phyloP scores from a whole-genome alignment of 2,329 filamentous ascomycete species.

The Penicillium sp. region DNA sequence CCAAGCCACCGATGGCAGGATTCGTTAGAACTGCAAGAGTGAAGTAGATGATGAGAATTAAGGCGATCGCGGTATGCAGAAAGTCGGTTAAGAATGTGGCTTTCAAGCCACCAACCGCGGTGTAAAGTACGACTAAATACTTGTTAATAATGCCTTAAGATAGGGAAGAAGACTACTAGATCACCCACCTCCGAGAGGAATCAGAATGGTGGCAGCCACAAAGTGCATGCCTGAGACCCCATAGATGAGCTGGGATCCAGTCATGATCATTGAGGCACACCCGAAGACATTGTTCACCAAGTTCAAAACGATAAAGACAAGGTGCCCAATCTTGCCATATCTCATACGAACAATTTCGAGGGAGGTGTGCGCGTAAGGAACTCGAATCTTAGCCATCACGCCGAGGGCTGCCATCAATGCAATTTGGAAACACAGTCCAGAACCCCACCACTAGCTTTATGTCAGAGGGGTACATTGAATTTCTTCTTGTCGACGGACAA shows the following conservation, averaged over 20 bases:
- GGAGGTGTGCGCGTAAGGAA: slow-evolving; percentile 57
- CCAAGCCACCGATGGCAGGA: slow-evolving; percentile 47
- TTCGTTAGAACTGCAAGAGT: slow-evolving; percentile 51
- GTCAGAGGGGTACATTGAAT: too few relatives aligned
- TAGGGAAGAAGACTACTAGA: background rate
- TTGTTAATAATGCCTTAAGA: background rate
- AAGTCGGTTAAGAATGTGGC: slow-evolving; percentile 57
- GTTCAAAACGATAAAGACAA: slow-evolving; percentile 48
- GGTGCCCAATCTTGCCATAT: slow-evolving; percentile 50
- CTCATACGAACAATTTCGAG: slow-evolving; percentile 55
- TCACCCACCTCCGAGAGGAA: slow-evolving; percentile 50
- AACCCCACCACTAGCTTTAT: slow-evolving; percentile 39
- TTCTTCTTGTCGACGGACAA: too few relatives aligned
- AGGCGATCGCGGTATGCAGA: slow-evolving; percentile 52
- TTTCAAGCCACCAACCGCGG: slow-evolving; percentile 54
- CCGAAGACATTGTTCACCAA: slow-evolving; percentile 51
- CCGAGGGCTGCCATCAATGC: slow-evolving; percentile 56
- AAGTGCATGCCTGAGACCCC: slow-evolving; percentile 55
- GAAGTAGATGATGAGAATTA: slow-evolving; percentile 56
- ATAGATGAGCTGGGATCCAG: slow-evolving; percentile 50
- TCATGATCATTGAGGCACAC: slow-evolving; percentile 52
- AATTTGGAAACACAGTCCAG: slow-evolving; percentile 53
- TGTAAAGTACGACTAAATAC: slow-evolving; percentile 50
- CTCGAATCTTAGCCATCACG: slow-evolving; percentile 54
- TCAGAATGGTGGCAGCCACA: slow-evolving; percentile 51